Conservation (phyloP, 2,329 filamentous ascomycete species). For the Blumeria graminis region DNA sequence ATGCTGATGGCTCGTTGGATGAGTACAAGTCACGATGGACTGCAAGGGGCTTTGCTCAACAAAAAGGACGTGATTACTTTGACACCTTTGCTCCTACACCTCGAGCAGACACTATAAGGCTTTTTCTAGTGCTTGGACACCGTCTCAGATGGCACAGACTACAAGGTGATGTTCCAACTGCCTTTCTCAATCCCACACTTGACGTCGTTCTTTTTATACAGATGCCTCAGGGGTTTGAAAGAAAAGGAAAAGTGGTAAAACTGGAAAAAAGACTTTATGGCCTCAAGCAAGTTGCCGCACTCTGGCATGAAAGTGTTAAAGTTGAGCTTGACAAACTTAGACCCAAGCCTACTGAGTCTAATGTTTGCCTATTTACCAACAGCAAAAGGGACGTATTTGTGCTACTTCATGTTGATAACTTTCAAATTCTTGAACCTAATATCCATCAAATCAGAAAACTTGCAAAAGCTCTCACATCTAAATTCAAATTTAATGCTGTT, state of each 20-base stretch:
- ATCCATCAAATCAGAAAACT: neutral
- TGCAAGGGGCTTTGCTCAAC: neutral
- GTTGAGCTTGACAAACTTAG: neutral
- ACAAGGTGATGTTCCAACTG: neutral
- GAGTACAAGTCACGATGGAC: neutral
- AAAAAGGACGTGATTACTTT: neutral
- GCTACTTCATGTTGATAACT: neutral
- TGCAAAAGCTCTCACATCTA: neutral
- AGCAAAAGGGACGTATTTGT: neutral
- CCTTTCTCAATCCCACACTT: neutral
- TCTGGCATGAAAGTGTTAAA: neutral
- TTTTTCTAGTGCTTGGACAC: neutral
- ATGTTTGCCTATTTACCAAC: neutral
- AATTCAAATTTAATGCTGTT: neutral
- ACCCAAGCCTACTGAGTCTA: neutral
- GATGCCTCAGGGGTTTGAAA: neutral
- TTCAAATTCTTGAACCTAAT: neutral
- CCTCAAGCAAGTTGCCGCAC: neutral
- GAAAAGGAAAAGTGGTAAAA: neutral
- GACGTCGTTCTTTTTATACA: neutral
- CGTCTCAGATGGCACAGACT: neutral
- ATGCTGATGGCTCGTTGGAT: neutral
- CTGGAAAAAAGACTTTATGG: neutral
- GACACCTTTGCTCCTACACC: neutral
- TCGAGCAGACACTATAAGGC: neutral